Base-by-base conservation (phyloP, 176 grass and related monocot species). In the Miscanthus lutarioriparius region DNA sequence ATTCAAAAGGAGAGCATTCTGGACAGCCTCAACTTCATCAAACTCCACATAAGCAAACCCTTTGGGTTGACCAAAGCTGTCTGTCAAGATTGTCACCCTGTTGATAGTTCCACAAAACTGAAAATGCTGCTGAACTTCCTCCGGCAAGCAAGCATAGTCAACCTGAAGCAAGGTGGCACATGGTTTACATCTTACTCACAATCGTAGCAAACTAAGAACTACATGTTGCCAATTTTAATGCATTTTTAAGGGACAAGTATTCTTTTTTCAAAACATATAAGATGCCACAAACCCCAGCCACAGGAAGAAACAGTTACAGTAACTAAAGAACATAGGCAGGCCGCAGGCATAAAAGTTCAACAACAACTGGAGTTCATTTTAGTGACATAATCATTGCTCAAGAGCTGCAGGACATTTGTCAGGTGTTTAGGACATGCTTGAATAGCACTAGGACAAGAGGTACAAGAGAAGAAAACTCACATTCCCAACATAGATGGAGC, bases 1-100 rank as follows among this genome's bases (percentile, higher is more conserved):
- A 84, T 91, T 89, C 54, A 94, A 67, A 74, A 83, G 70, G 35
- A 94, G 84, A 85, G 92, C 92, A 32, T 91, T 91, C 66, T 91
- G 89, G 61, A 94, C 92, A 64, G 92, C 89, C 49, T 87, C 84
- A 79, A 75, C 84, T 78, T 94, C 89, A 87, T 78, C 84, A 85
- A 94, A 94, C 67, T 94, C 92, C 83, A 94, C 92, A 74, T 94
- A 94, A 49, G 92, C 92, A 82, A 85, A 94, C 53, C 92, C 92
- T 79, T 94, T 94, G 22, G 92, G 92, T 66, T 89, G 87, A 77
- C 92, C 92, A 89, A 86, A 74, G 49, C 76, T 64, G 66, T 94
- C 87, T 74, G 92, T 87, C 75, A 94, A 49, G 70, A 94, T 94
- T 40, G 92, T 94, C 61, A 94, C 92, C 32, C 92, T 83, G 84